Conservation (phyloP, 2,329 filamentous ascomycete species). For the Davidsoniella neocaledoniae region DNA sequence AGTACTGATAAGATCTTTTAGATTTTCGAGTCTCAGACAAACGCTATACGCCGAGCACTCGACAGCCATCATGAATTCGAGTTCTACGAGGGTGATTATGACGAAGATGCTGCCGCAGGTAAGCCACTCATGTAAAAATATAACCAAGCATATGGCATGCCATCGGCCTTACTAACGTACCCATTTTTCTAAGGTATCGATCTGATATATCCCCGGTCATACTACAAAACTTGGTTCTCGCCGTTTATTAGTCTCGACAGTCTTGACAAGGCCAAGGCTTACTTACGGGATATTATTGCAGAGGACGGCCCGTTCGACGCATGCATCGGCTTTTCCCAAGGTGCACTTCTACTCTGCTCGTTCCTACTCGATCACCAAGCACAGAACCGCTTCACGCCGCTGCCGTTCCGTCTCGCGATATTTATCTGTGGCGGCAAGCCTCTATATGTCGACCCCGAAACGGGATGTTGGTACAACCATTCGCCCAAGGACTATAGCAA, state of each 20-base stretch:
- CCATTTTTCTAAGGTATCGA: background rate
- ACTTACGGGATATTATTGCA: conserved; percentile 8
- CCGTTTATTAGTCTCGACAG: background rate
- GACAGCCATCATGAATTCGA: conserved; percentile 1
- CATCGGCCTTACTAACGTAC: background rate
- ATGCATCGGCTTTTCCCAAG: conserved; percentile 15
- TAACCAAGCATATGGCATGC: no score
- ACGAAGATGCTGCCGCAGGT: background rate
- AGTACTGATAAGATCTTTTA: background rate
- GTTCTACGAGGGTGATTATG: conserved; percentile 1
- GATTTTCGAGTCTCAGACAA: background rate
- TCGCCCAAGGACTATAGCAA: background rate
- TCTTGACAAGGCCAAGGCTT: conserved; percentile 2
- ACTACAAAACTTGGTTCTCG: conserved; percentile 7
- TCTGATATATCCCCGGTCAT: background rate
- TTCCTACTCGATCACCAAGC: conserved; percentile 2
- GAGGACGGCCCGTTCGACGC: conserved; percentile 15
- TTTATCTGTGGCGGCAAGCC: conserved; percentile 6
- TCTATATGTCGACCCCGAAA: background rate
- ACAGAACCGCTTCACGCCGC: background rate
- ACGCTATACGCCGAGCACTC: background rate
- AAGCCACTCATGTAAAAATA: background rate
- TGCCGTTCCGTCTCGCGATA: conserved; percentile 4
- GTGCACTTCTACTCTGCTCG: conserved; percentile 7
- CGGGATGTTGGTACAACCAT: background rate